A percentile compares a stretch with the other conserved stretches of the same genome.
phyloP scores from a whole-genome alignment of 2,329 filamentous ascomycete genomes.

The Lasiodiplodia citricola region DNA sequence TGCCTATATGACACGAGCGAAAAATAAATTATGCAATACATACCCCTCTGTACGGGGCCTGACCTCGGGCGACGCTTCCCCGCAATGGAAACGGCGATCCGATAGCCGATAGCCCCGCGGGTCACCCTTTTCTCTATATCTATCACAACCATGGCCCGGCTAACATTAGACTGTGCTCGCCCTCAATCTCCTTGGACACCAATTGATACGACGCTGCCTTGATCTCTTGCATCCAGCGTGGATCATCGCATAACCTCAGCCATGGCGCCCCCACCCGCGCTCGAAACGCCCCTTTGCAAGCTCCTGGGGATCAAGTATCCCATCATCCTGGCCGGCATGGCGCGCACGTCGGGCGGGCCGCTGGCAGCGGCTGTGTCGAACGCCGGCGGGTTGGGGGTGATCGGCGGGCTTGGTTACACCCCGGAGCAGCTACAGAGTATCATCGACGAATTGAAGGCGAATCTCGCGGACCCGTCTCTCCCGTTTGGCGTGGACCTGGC shows the following conservation, averaged over 20 bases:
- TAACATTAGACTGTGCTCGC: not conserved
- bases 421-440: slow-evolving; percentile 77
- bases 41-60: not conserved
- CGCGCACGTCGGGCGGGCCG: slow-evolving; percentile 64
- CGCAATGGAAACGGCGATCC: slow-evolving; percentile 15
- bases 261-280: slow-evolving; percentile 39
- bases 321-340: slow-evolving; percentile 93
- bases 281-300: slow-evolving; percentile 46
- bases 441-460: slow-evolving; percentile 82
- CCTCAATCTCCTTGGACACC: not conserved
- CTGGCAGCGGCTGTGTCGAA: slow-evolving; percentile 65
- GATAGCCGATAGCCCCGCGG: slow-evolving; percentile 3
- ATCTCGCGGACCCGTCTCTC: slow-evolving; percentile 68
- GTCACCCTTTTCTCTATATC: not conserved
- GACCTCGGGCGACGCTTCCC: slow-evolving; percentile 20
- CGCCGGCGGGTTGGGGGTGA: slow-evolving; percentile 76
- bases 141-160: not conserved
- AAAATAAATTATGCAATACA: too few relatives aligned
- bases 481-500: slow-evolving; percentile 93
- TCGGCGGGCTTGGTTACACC: slow-evolving; percentile 54
- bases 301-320: slow-evolving; percentile 87
- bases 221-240: not conserved
- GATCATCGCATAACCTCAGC: not conserved
- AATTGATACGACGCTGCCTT: not conserved
- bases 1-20: too few relatives aligned